Percentiles rank a stretch among this genome's conserved stretches.
Evolutionary conservation across 2,329 filamentous ascomycete species (phyloP).

Genomic region (Hypoxylon sp.): DNA sequence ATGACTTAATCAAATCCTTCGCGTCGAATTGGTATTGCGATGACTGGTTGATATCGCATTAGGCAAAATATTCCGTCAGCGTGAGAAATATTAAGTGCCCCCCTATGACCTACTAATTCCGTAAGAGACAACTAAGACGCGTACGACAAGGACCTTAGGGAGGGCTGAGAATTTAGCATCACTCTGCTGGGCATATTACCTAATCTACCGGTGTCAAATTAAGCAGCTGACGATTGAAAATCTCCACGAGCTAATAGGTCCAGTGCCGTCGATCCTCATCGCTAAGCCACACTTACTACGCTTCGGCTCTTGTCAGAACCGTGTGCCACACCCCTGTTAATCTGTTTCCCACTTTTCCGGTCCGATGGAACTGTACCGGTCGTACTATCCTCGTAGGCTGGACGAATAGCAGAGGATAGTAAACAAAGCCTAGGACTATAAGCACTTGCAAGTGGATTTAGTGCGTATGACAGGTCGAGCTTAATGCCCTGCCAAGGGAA

Average conservation of each 20-base stretch:
- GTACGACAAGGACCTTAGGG: not conserved
- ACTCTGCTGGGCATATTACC: not conserved
- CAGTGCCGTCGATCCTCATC: slow-evolving; percentile 10
- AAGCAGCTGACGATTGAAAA: slow-evolving; percentile 1
- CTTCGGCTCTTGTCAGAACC: slow-evolving; percentile 10
- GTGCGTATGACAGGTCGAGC: slow-evolving; percentile 9
- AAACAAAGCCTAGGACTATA: slow-evolving; percentile 12
- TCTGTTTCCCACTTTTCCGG: slow-evolving; percentile 5
- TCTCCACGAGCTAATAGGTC: slow-evolving; percentile 5
- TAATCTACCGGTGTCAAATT: slow-evolving; percentile 5
- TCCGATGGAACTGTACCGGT: slow-evolving; percentile 11
- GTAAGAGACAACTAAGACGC: not conserved
- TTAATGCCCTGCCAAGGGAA: not conserved
- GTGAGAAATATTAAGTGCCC: not conserved
- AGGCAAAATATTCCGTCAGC: no score
- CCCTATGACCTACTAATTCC: not conserved
- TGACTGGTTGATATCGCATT: not conserved
- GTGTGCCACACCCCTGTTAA: slow-evolving; percentile 1
- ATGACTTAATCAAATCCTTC: slow-evolving; percentile 12
- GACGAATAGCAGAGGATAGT: slow-evolving; percentile 2
- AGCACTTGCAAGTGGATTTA: not conserved
- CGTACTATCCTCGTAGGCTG: slow-evolving; percentile 2
- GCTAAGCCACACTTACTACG: slow-evolving; percentile 5
- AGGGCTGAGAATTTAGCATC: not conserved
- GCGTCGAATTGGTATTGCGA: not conserved